Evolutionary conservation across 257 asterid species (phyloP), one percentile per base, ranked within the genome.

Genomic region (Nicotiana attenuata): DNA sequence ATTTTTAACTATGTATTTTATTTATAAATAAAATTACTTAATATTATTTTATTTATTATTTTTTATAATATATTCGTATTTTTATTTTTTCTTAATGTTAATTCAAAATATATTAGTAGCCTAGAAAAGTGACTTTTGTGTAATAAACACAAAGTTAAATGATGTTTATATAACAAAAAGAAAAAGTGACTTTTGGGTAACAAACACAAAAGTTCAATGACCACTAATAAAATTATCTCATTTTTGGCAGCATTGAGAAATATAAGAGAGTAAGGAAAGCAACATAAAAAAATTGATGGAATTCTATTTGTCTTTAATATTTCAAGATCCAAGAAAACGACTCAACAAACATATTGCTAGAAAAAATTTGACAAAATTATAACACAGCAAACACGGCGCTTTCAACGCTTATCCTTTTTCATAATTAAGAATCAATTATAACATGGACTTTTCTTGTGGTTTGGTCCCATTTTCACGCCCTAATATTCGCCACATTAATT

Each of bases 311-410:
- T 71, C 78, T 45, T 41, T 71, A 0, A 73, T 16, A 24, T 75
- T 73, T 24, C 79, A 75, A 75, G 41, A 75, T 75, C 79, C 79
- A 50, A 24, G 63, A 50, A 73, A 75, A 75, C 79, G 53, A 56
- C 64, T 24, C 55, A 84, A 83, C 82, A 41, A 86, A 85, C 85
- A 83, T 75, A 38, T 38, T 38, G 87, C 28, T 20, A 29, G 76
- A 81, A 26, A 65, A 53, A 50, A 13, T 82, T 38, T 61, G 85
- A 83, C 82, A 84, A 60, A 56, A 80, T 59, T 35, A 61, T 81
- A 77, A 7, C 90, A 87, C 82, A 31, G n/a, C 79, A 85, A 86
- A 84, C 91, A 86, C 90, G 92, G 90, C 91, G 91, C 81, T 85
- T 81, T 89, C 86, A 77, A 20, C 86, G 89, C 63, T 67, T 76